Base-by-base conservation (phyloP, 2,329 filamentous ascomycete species). In the Bimuria novae-zelandiae region DNA sequence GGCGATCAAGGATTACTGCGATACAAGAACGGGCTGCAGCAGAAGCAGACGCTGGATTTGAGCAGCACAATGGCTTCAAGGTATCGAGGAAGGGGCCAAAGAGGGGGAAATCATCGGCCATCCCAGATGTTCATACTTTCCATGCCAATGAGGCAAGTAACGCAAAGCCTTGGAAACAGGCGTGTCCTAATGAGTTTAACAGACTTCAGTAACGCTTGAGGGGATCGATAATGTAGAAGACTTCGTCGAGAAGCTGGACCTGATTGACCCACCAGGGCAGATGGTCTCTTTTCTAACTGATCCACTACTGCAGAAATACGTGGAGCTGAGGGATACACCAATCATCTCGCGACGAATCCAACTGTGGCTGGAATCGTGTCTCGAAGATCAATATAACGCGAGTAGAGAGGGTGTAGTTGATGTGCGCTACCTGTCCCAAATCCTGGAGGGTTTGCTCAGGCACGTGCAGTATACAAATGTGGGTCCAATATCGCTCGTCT, bases 191-290 rank as follows among this genome's bases (percentile, higher is more conserved):
- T 30, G 19, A 25, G 29, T 46, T 33, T 42, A 30, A 36, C 49
- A 76, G 71, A 59, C 61, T 19, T 75, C 75, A 84, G 3, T 75
- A 12, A 76, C 75, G 8, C 74, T 95, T 4, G 90, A 95, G 67
- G 91, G 95, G 65, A 84, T 95, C 49, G 88, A 91, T 62, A 86
- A 80, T 55, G 85, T 86, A 11, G 78, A 84, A 21, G 80, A 84
- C 44, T 87, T 96, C 54, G 86, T 91, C 5, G 82, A 83, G 39
- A 88, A 84, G 51, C 73, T 96, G 7, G 90, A 95, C 61, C 89
- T 82, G 60, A 86, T 96, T 22, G 89, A 94, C 70, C 76, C 92
- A 35, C 91, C 91, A 0, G 92, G 89, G 57, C 91, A 96, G 72
- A 79, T 95, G 1, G 85, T 92, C 35, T 89, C 91, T 4, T 85